phyloP scores from a whole-genome alignment of 2,329 filamentous ascomycete species.

The Venturia effusa region DNA sequence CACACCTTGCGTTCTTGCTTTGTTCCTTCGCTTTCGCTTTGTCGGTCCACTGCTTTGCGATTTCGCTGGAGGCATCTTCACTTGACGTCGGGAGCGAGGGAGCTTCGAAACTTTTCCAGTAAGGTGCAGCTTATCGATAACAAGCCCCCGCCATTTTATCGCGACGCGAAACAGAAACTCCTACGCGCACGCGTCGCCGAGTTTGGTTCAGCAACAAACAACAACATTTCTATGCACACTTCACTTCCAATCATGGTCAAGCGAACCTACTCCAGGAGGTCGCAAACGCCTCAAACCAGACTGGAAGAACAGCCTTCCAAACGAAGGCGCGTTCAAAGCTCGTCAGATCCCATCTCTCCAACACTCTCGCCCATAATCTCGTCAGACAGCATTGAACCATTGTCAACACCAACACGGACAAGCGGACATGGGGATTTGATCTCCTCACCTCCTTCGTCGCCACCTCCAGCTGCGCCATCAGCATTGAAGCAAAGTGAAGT shows the following conservation, averaged over 20 bases:
- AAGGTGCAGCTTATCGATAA: not conserved
- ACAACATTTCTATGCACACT: not conserved
- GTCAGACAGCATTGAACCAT: slow-evolving; percentile 3
- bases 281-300: not conserved
- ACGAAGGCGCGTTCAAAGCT: slow-evolving; percentile 3
- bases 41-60: not conserved
- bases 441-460: slow-evolving; percentile 4
- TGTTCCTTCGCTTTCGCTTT: not conserved
- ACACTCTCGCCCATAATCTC: not conserved
- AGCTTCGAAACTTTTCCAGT: not conserved
- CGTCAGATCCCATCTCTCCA: not conserved
- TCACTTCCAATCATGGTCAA: slow-evolving; percentile 9
- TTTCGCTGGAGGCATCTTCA: not conserved
- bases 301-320: not conserved
- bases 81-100: not conserved
- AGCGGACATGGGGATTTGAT: not conserved
- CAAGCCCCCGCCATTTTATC: not conserved
- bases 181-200: not conserved
- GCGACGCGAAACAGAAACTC: not conserved
- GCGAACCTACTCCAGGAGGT: slow-evolving; percentile 7
- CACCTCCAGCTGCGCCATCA: not conserved
- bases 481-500: not conserved
- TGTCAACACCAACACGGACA: not conserved
- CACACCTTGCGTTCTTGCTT: slow-evolving; percentile 1
- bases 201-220: not conserved